phyloP scores from a whole-genome alignment of 2,329 filamentous ascomycete species.

The Cryoendolithus antarcticus region DNA sequence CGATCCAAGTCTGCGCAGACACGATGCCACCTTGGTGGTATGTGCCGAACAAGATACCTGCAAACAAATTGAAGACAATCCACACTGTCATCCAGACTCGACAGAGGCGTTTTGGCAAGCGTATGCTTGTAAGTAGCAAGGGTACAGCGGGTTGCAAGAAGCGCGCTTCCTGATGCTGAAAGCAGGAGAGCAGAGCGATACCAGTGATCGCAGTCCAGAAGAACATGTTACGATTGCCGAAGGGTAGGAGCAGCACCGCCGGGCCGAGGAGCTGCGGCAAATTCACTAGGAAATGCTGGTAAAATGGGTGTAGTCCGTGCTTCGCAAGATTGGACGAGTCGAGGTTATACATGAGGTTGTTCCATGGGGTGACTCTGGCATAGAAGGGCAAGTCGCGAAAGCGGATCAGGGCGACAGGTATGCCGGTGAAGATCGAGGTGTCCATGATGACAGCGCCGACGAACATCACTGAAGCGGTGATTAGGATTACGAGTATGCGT shows the following conservation, averaged over 20 bases:
- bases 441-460: conserved; percentile 51
- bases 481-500: conserved; percentile 47
- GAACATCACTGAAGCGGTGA: conserved; percentile 61
- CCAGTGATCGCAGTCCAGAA: conserved; percentile 65
- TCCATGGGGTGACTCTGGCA: conserved; percentile 39
- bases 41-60: conserved; percentile 64
- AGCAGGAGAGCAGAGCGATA: conserved; percentile 56
- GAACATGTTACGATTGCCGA: conserved; percentile 43
- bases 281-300: conserved; percentile 40
- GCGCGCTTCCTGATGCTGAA: conserved; percentile 69
- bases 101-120: conserved; percentile 45
- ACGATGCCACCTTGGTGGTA: conserved; percentile 74
- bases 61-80: conserved; percentile 55
- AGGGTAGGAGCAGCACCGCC: conserved; percentile 34
- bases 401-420: conserved; percentile 51
- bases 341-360: conserved; percentile 41
- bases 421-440: conserved; percentile 13
- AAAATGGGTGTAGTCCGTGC: conserved; percentile 41
- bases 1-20: conserved; percentile 63
- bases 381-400: conserved; percentile 51
- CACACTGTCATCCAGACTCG: conserved; percentile 45
- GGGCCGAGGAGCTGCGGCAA: conserved; percentile 42
- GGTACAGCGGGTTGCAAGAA: conserved; percentile 67
- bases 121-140: conserved; percentile 61
- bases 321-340: conserved; percentile 36